phyloP scores from a whole-genome alignment of 129 eudicot species.

The Dittrichia graveolens region DNA sequence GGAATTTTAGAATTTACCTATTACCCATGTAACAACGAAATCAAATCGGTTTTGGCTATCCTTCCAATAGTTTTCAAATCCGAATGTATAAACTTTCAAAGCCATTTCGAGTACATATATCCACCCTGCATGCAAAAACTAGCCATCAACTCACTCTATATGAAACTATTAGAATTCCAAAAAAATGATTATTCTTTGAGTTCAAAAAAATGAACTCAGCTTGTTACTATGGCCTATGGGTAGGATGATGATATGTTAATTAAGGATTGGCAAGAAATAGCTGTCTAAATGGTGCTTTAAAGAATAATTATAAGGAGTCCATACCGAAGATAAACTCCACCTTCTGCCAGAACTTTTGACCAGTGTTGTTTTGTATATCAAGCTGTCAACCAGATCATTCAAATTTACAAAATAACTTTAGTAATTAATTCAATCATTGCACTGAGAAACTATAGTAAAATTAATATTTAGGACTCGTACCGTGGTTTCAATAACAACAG shows the following conservation, averaged over 20 bases:
- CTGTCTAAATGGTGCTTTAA: constrained; percentile 5
- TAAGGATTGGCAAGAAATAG: constrained; percentile 10
- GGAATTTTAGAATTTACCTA: constrained; percentile 49
- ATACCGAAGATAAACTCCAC: constrained; percentile 91
- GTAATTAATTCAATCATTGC: background rate
- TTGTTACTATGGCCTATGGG: constrained; percentile 2
- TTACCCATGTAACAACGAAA: constrained; percentile 87
- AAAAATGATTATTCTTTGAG: constrained; percentile 10
- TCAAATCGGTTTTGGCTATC: constrained; percentile 95
- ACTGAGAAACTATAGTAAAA: constrained; percentile 1
- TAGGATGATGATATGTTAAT: constrained; percentile 2
- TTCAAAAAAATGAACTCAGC: background rate
- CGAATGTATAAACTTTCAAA: constrained; percentile 73
- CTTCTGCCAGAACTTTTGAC: constrained; percentile 79
- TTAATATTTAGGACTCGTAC: constrained; percentile 34
- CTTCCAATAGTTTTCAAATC: constrained; percentile 92
- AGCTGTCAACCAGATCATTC: constrained; percentile 55
- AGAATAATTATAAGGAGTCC: constrained; percentile 29
- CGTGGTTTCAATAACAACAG: constrained; percentile 88
- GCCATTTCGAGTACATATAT: constrained; percentile 89
- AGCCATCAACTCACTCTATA: constrained; percentile 18
- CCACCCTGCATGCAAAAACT: constrained; percentile 66
- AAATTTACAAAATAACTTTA: background rate
- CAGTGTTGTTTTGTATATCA: constrained; percentile 81
- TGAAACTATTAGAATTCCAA: constrained; percentile 13